Evolutionary conservation across 257 asterid species (phyloP).

Genomic region (Solanum medicagineum): DNA sequence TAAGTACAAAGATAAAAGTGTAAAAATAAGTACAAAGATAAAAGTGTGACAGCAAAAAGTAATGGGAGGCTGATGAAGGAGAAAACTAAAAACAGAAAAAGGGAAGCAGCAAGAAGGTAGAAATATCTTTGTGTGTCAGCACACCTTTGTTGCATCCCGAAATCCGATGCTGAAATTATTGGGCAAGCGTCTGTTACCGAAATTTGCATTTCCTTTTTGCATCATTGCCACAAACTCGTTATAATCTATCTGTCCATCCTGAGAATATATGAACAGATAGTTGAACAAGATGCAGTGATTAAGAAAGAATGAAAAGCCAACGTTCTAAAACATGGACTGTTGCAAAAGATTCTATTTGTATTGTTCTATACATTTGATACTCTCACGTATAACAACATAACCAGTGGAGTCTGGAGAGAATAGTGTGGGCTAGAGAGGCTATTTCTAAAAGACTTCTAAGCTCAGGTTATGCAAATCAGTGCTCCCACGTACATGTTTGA

Average conservation of each 20-base stretch:
- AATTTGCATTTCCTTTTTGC: constrained; percentile 13
- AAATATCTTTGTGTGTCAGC: background rate
- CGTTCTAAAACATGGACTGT: background rate
- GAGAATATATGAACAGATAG: background rate
- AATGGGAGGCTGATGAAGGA: background rate
- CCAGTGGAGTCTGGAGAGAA: background rate
- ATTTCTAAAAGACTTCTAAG: rapidly evolving
- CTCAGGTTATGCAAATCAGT: background rate
- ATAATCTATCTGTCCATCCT: constrained; percentile 23
- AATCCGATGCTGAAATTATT: constrained; percentile 4
- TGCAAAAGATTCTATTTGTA: background rate
- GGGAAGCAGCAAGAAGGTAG: background rate
- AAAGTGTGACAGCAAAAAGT: background rate
- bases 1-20: background rate
- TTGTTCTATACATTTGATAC: background rate
- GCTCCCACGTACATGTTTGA: background rate
- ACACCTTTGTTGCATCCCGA: constrained; percentile 5
- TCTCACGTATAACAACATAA: background rate
- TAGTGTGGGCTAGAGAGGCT: background rate
- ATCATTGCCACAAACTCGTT: constrained; percentile 19
- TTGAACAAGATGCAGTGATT: background rate
- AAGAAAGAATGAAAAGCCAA: background rate
- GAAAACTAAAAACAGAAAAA: background rate
- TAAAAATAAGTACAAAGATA: background rate
- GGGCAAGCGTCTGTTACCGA: background rate